A percentile compares a stretch with the other conserved stretches of the same genome.
Conservation (phyloP, 371 early-diverging fungal genomes). For the Actinomucor elegans region DNA sequence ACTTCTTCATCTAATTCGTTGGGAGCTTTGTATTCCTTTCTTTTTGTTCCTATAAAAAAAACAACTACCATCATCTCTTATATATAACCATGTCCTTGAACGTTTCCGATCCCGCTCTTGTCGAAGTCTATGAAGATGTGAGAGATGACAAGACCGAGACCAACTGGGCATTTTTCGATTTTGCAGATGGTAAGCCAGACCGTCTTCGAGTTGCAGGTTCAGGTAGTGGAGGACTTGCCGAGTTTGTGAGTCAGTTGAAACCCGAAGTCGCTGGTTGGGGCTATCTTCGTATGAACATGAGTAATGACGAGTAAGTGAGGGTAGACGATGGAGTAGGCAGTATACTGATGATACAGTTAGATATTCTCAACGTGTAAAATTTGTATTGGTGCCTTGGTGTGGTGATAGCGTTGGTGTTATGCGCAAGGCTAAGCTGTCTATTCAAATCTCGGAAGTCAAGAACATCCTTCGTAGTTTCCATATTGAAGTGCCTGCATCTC, state of each 20-base stretch:
- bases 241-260: conserved; percentile 63
- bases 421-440: conserved; percentile 82
- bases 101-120: conserved; percentile 55
- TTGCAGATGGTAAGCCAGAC: conserved; percentile 48
- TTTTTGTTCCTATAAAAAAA: too few species aligned
- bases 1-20: too few species aligned
- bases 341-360: conserved; percentile 4
- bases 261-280: conserved; percentile 79
- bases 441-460: conserved; percentile 83
- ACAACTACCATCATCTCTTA: too few species aligned
- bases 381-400: conserved; percentile 77
- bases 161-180: conserved; percentile 62
- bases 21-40: too few species aligned
- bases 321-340: not conserved
- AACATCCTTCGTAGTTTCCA: conserved; percentile 66
- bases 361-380: conserved; percentile 66
- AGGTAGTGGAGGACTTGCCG: conserved; percentile 71
- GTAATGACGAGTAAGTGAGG: conserved; percentile 79
- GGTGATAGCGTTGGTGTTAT: conserved; percentile 81
- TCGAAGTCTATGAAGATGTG: conserved; percentile 71
- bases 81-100: conserved; percentile 47
- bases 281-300: conserved; percentile 74
- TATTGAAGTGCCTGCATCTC: conserved; percentile 73
- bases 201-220: conserved; percentile 45
- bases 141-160: conserved; percentile 69